These are phyloP conservation scores for Pontederia paniculata DNA, from an alignment of 176 grass and related monocot genomes.

Conservation along the genomic window DNA sequence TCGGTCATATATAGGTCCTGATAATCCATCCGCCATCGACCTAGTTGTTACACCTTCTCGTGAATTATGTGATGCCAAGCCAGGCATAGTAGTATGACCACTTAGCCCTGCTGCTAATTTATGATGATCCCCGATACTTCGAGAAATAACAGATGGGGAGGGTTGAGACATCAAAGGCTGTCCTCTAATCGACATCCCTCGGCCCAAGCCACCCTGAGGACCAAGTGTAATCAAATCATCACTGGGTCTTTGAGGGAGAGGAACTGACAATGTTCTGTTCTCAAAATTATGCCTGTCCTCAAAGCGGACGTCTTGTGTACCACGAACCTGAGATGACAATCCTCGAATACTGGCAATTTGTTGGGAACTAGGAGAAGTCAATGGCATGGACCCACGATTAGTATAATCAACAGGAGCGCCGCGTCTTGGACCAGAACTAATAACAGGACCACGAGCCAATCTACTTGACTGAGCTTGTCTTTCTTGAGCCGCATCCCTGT, in stretches of 20 bases:
- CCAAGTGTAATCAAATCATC: constrained; percentile 63
- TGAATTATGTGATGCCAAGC: too few species aligned
- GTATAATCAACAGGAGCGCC: constrained; percentile 46
- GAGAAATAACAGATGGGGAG: constrained; percentile 17
- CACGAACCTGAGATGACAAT: constrained; percentile 35
- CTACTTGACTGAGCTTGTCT: constrained; percentile 75
- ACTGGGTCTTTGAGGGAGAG: constrained; percentile 47
- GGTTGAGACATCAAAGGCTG: constrained; percentile 48
- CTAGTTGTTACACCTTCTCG: constrained; percentile 15
- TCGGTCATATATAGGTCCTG: background rate
- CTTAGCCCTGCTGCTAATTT: constrained; percentile 41
- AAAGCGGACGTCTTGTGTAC: constrained; percentile 54
- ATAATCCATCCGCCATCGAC: constrained; percentile 10
- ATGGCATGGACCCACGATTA: constrained; percentile 23
- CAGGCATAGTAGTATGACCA: constrained; percentile 27
- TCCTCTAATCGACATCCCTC: constrained; percentile 78
- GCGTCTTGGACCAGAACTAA: constrained; percentile 49
- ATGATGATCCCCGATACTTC: constrained; percentile 30
- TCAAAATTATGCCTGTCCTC: constrained; percentile 58
- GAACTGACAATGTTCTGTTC: constrained; percentile 35
- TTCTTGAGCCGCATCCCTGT: constrained; percentile 91
- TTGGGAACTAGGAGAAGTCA: constrained; percentile 48
- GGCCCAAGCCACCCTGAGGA: constrained; percentile 83
- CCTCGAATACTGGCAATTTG: constrained; percentile 44
- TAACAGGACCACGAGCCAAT: constrained; percentile 46